A percentile compares a stretch with the other conserved stretches of the same genome.
phyloP scores from a whole-genome alignment of 176 grass and related monocot genomes.

The Cenchrus fungigraminus region DNA sequence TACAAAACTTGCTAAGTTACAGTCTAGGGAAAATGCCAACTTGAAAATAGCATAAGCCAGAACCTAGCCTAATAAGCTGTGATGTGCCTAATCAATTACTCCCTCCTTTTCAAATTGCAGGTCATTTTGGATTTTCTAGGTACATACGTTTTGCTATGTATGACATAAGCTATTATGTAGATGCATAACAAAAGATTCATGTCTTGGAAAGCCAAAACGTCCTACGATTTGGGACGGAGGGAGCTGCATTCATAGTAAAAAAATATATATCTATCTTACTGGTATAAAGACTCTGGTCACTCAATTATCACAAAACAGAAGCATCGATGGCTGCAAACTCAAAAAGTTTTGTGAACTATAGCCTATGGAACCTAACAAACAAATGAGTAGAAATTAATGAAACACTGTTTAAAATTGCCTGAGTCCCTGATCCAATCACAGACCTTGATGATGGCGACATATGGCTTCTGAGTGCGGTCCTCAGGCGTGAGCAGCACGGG shows the following conservation, averaged over 20 bases:
- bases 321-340: neutral
- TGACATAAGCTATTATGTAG: too few relatives aligned
- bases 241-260: neutral
- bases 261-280: neutral
- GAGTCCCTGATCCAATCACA: slow-evolving; percentile 9
- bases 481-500: slow-evolving; percentile 90
- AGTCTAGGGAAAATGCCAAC: neutral
- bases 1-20: neutral
- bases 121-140: too few relatives aligned
- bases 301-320: slow-evolving; percentile 1
- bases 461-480: slow-evolving; percentile 66
- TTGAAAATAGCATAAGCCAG: neutral
- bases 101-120: too few relatives aligned
- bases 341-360: neutral
- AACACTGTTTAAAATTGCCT: neutral
- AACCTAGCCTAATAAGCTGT: neutral
- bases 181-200: too few relatives aligned
- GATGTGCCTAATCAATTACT: neutral
- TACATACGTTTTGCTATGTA: too few relatives aligned
- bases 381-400: neutral
- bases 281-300: neutral
- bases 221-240: too few relatives aligned
- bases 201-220: too few relatives aligned
- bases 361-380: neutral
- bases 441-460: slow-evolving; percentile 97